Evolutionary conservation across 768 basidiomycete genomes (phyloP).

Genomic region (Leccinellum albellum): DNA sequence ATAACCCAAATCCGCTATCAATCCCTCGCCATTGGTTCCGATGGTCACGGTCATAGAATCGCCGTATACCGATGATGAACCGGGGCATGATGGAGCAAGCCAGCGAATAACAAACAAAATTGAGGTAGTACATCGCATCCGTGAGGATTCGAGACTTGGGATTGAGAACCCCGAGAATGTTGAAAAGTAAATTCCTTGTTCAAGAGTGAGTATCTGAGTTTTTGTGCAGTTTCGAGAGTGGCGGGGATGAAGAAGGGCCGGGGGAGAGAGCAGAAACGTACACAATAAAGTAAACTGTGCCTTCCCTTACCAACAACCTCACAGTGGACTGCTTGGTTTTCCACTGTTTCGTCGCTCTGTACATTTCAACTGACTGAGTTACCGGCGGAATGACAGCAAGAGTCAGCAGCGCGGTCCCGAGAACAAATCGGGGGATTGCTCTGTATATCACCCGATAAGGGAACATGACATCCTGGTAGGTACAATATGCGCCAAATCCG

Average conservation of each 20-base stretch:
- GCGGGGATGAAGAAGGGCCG: background rate
- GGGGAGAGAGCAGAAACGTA: background rate
- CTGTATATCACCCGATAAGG: background rate
- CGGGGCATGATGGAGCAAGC: background rate
- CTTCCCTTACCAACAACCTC: background rate
- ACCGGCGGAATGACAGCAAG: background rate
- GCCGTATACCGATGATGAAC: background rate
- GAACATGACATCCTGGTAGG: background rate
- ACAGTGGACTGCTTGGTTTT: background rate
- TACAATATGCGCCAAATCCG: background rate
- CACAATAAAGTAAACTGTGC: background rate
- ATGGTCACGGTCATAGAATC: background rate
- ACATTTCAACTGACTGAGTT: background rate
- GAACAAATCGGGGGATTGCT: background rate
- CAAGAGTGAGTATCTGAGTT: background rate
- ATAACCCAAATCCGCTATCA: background rate
- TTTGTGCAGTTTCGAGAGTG: background rate
- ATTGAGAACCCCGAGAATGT: background rate
- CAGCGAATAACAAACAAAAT: background rate
- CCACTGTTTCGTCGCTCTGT: conserved; percentile 6
- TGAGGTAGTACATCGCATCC: background rate
- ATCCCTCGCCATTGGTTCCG: background rate
- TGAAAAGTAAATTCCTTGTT: background rate
- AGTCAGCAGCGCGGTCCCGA: background rate
- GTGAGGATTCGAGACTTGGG: background rate